Evolutionary conservation across 208 protist genomes (phyloP).

Genomic region (Trypanosoma lewisi): DNA sequence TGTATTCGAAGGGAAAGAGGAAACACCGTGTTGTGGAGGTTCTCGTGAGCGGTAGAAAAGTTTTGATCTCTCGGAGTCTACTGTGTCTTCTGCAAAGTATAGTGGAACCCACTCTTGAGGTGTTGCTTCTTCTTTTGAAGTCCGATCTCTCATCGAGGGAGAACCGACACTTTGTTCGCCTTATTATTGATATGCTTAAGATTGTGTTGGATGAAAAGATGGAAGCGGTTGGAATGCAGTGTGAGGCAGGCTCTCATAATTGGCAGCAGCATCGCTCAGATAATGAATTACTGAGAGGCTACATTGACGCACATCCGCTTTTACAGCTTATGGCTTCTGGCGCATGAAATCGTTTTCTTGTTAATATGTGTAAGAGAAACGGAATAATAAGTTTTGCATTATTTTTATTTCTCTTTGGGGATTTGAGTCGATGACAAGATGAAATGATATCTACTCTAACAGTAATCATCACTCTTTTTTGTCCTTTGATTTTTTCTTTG

Average conservation of each 20-base stretch:
- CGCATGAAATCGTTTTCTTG: not conserved
- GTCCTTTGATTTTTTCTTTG: not conserved
- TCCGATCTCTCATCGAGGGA: not conserved
- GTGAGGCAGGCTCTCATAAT: conserved; percentile 1
- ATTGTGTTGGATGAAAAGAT: conserved; percentile 11
- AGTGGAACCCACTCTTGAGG: conserved; percentile 23
- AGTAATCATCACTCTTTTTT: not conserved
- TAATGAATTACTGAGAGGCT: conserved; percentile 7
- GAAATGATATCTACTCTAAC: conserved; percentile 1
- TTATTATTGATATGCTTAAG: conserved; percentile 20
- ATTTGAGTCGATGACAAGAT: not conserved
- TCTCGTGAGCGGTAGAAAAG: not conserved
- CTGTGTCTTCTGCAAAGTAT: conserved; percentile 15
- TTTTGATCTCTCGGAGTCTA: not conserved
- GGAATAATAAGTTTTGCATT: too few relatives aligned
- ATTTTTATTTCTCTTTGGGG: conserved; percentile 1
- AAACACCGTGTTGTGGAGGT: conserved; percentile 4
- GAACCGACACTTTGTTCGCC: not conserved
- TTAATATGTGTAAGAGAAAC: too few relatives aligned
- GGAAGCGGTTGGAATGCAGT: not conserved
- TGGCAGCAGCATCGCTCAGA: conserved; percentile 10
- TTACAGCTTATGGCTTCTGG: not conserved
- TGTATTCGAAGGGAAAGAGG: conserved; percentile 2
- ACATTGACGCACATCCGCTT: conserved; percentile 21
- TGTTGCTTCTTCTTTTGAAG: conserved; percentile 9